These are phyloP conservation scores for Thelephora aurantiotincta DNA, from an alignment of 768 basidiomycete genomes.

Conservation along the genomic window DNA sequence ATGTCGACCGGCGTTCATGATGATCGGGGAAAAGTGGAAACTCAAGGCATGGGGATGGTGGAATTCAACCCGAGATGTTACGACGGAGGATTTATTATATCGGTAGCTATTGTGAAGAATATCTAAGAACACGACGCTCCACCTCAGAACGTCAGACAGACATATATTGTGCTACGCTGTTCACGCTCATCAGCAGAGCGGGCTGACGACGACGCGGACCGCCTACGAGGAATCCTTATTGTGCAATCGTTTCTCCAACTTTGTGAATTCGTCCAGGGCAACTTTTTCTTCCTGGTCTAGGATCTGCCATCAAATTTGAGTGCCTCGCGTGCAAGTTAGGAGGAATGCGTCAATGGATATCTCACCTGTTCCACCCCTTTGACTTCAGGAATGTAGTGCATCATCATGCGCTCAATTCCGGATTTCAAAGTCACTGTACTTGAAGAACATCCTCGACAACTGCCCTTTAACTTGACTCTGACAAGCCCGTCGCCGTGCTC, in stretches of 20 bases:
- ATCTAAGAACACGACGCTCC: neutral
- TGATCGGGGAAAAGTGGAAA: neutral
- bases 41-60: conserved; percentile 4
- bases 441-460: conserved; percentile 89
- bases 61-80: neutral
- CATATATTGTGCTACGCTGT: conserved; percentile 75
- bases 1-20: conserved; percentile 21
- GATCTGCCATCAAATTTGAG: conserved; percentile 35
- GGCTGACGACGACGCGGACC: neutral
- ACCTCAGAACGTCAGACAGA: conserved; percentile 30
- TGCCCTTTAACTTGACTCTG: conserved; percentile 86
- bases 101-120: neutral
- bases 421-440: conserved; percentile 92
- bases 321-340: neutral
- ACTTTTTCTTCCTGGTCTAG: conserved; percentile 83
- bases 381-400: conserved; percentile 97
- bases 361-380: conserved; percentile 80
- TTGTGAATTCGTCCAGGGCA: conserved; percentile 78
- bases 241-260: conserved; percentile 64
- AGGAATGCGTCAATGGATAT: neutral
- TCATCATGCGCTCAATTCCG: conserved; percentile 97
- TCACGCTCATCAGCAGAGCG: conserved; percentile 4
- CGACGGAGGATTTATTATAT: too few species aligned
- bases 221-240: conserved; percentile 36
- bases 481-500: conserved; percentile 59